Percentiles rank a stretch among this genome's conserved stretches.
Evolutionary conservation across 768 basidiomycete genomes (phyloP).

Genomic region (Pulveroboletus sp.): DNA sequence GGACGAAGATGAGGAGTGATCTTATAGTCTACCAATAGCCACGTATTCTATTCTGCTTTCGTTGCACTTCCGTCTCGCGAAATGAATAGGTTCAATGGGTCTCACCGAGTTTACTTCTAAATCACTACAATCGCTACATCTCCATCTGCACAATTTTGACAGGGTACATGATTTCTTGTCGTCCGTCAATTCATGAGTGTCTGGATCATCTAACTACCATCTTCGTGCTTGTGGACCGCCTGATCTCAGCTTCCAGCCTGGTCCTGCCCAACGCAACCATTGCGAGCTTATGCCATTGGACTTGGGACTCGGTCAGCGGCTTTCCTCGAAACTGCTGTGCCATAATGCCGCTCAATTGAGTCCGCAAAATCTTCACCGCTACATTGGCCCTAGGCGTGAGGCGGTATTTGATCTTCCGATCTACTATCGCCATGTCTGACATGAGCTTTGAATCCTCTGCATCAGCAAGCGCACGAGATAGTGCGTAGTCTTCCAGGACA

Average conservation of each 20-base stretch:
- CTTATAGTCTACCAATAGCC: background rate
- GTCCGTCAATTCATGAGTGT: background rate
- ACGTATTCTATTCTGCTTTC: constrained; percentile 2
- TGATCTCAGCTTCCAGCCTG: constrained; percentile 33
- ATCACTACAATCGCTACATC: background rate
- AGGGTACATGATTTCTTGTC: background rate
- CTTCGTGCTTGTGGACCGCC: constrained; percentile 7
- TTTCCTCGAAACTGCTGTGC: constrained; percentile 65
- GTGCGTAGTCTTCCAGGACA: background rate
- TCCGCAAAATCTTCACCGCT: constrained; percentile 77
- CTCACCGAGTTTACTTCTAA: background rate
- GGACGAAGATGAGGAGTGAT: constrained; percentile 51
- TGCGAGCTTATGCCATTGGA: constrained; percentile 70
- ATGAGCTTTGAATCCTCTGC: constrained; percentile 45
- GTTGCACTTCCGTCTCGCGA: background rate
- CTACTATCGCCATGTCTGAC: constrained; percentile 68
- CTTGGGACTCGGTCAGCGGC: constrained; percentile 52
- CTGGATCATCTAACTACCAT: constrained; percentile 17
- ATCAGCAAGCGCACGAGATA: constrained; percentile 4
- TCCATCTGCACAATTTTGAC: background rate
- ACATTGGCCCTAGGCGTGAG: constrained; percentile 66
- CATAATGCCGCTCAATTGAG: constrained; percentile 53
- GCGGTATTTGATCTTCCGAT: constrained; percentile 79
- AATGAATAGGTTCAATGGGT: constrained; percentile 4
- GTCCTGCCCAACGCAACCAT: constrained; percentile 55